Base-by-base conservation (phyloP, 2,329 filamentous ascomycete species). In the Dactylellina sp. region DNA sequence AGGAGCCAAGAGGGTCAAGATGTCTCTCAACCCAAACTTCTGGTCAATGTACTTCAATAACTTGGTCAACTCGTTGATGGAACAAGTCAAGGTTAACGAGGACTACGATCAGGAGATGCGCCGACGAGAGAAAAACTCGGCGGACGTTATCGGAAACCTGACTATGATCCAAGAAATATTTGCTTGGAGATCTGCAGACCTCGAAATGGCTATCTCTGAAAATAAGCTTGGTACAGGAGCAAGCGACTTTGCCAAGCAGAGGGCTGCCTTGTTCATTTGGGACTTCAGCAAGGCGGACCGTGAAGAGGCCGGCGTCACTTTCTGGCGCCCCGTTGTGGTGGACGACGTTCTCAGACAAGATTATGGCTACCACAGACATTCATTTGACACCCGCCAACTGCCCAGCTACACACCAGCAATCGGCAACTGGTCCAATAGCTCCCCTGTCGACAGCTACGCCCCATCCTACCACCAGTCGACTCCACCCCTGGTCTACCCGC, bases 101-200 rank as follows among this genome's bases (percentile, higher is more conserved):
- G 55, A 74, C 50, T 65, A 61, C 37, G 61, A 74, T 35, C 70
- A 66, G 20, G 70, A 74, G 49, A 65, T 74, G 71, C 65, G 76
- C 42, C 75, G 76, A 61, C 68, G 76, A 22, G 77, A 76, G 7
- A 77, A 77, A 28, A 74, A 77, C 42, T 59, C 65, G 22, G 62
- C 75, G n/a, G 77, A 75, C 47, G 76, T 75, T 20, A 78, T 77
- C 32, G 75, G 71, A 24, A 76, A 77, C 39, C 75, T 78, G 35
- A 78, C 77, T 18, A 77, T 78, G 49, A 72, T 79, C 39, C 77
- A 79, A 35, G 77, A 79, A 57, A 70, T 79, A 28, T 77, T 77
- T 52, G 75, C 76, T 1, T 76, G 60, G 62, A 68, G 47, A 55
- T 55, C 65, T 4, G 55, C 77, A 56, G 70, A 77, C 35, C 68